phyloP scores from a whole-genome alignment of 2,329 filamentous ascomycete genomes.

The Calonectria hawksworthii region DNA sequence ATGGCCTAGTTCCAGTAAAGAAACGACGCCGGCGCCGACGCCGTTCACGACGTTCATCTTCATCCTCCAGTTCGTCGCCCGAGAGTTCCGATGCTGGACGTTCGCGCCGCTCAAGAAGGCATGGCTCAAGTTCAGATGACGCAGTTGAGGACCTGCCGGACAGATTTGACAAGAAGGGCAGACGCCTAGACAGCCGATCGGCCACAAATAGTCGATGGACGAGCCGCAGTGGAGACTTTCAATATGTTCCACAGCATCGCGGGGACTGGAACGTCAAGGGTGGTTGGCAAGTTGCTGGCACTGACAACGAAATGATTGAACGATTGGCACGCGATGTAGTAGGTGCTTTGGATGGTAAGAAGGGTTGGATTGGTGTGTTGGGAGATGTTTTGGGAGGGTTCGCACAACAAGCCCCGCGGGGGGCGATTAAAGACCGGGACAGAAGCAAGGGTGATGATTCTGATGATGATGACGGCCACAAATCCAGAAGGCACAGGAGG shows the following conservation, averaged over 20 bases:
- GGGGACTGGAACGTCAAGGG: constrained; percentile 56
- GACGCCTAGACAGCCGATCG: constrained; percentile 51
- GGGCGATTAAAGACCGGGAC: constrained; percentile 33
- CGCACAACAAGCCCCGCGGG: constrained; percentile 22
- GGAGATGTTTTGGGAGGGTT: constrained; percentile 48
- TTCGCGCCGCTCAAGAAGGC: constrained; percentile 34
- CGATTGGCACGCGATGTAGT: constrained; percentile 45
- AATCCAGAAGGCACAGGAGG: constrained; percentile 27
- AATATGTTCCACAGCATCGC: constrained; percentile 49
- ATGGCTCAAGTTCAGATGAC: constrained; percentile 47
- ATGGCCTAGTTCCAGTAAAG: constrained; percentile 35
- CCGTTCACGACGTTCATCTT: constrained; percentile 37
- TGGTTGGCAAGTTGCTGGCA: constrained; percentile 61
- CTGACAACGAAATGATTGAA: constrained; percentile 58
- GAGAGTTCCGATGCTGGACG: constrained; percentile 47
- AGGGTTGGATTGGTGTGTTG: constrained; percentile 49
- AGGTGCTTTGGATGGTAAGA: constrained; percentile 47
- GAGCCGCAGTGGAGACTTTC: constrained; percentile 59
- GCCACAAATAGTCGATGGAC: constrained; percentile 46
- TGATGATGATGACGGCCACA: constrained; percentile 29
- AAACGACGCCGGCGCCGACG: constrained; percentile 14
- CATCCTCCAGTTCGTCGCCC: constrained; percentile 51
- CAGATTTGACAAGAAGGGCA: constrained; percentile 62
- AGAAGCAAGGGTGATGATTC: background rate
- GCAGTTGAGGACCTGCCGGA: constrained; percentile 61